Base-by-base conservation (phyloP, 2,329 filamentous ascomycete genomes). In the Mycosphaerella arachidis region DNA sequence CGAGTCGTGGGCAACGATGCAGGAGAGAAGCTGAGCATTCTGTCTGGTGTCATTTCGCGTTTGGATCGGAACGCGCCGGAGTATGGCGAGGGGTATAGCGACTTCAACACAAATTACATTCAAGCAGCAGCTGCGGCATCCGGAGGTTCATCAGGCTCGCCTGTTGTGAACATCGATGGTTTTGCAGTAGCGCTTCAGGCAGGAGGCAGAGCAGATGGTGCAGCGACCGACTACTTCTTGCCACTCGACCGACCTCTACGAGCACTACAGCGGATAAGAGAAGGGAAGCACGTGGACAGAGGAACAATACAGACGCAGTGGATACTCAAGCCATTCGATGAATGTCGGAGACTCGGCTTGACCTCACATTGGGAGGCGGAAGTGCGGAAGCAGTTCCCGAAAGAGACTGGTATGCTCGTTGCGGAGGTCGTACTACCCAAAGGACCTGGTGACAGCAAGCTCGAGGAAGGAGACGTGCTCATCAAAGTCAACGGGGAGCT, bases 301-400 rank as follows among this genome's bases (percentile, higher is more conserved):
- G 94, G 94, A 52, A 96, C 94, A n/a, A 96, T 99, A 53, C 94
- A 99, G 76, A 96, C 91, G 63, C 94, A 99, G 74, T 99, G 95
- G 83, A 83, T 97, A 56, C 84, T 99, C 63, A 97, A 97, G 76
- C 91, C 94, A 0, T 99, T 99, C 69, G 95, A 99, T 68, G 95
- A 99, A 74, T 97, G 94, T 75, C 87, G 93, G 57, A 85, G 94
- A 61, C 81, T 99, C 10, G 94, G 94, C 7, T 80, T 99, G 61
- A 91, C 85, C 1, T 82, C 92, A 0, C 84, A 91, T 55, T 95
- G 91, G 87, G 94, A 99, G 78, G 88, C 90, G 40, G 86, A 88
- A 58, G 86, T 96, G 64, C 87, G 94, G 35, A 86, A 89, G 67
- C 81, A 85, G 29, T 96, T 96, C 67, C 94, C 95, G 0, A 89